Conservation (phyloP, 495 filamentous ascomycete genomes). For the Penicillium alfredii region DNA sequence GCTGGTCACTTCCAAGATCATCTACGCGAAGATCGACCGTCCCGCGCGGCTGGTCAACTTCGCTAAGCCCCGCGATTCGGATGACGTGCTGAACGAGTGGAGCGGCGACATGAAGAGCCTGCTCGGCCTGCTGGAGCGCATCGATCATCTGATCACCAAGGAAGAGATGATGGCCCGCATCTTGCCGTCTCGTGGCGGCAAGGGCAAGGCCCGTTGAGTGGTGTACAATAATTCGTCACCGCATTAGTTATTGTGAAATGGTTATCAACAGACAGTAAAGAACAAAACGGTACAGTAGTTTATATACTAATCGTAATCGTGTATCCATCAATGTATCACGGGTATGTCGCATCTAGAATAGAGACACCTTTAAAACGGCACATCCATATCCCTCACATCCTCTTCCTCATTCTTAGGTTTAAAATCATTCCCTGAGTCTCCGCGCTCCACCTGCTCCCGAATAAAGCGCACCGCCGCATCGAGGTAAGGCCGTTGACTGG, state of each 20-base stretch:
- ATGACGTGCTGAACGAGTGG: slow-evolving; percentile 98
- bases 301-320: not conserved
- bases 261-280: too few species aligned
- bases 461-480: slow-evolving; percentile 72
- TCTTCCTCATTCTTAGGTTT: slow-evolving; percentile 44
- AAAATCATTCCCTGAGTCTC: slow-evolving; percentile 12
- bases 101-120: slow-evolving; percentile 98
- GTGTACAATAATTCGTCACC: slow-evolving; percentile 35
- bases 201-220: slow-evolving; percentile 40
- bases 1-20: slow-evolving; percentile 90
- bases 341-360: not conserved
- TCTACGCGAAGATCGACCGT: slow-evolving; percentile 95
- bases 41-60: slow-evolving; percentile 89
- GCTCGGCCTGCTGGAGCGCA: slow-evolving; percentile 82
- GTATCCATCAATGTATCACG: slow-evolving; percentile 1
- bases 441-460: slow-evolving; percentile 48
- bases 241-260: slow-evolving; percentile 22
- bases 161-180: slow-evolving; percentile 99
- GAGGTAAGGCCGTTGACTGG: slow-evolving; percentile 71
- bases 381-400: slow-evolving; percentile 59
- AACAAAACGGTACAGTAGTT: too few species aligned
- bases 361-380: slow-evolving; percentile 59
- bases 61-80: slow-evolving; percentile 87
- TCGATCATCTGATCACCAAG: slow-evolving; percentile 98
- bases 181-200: slow-evolving; percentile 60